These are phyloP conservation scores for Aquilaria agallochum DNA, from an alignment of 441 rosid species.

Conservation along the genomic window DNA sequence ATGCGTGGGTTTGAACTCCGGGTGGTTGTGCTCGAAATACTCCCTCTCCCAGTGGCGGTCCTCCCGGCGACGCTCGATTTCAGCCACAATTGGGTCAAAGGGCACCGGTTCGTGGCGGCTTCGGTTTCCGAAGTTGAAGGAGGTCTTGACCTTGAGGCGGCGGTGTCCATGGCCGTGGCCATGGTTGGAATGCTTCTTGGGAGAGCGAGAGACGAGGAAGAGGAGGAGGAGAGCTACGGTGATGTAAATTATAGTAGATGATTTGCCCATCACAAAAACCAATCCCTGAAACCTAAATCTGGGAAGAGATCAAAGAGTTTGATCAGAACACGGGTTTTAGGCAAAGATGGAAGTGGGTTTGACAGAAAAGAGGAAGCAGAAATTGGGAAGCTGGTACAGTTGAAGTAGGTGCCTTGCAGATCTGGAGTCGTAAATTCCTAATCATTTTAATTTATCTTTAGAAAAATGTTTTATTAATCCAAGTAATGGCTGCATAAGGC, in stretches of 20 bases:
- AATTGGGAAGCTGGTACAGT: not conserved
- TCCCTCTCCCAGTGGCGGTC: slow-evolving; percentile 86
- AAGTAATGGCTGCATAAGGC: too few relatives aligned
- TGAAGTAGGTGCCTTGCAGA: too few relatives aligned
- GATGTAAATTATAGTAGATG: slow-evolving; percentile 52
- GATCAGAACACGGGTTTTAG: not conserved
- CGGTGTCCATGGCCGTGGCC: slow-evolving; percentile 58
- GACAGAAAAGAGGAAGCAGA: not conserved
- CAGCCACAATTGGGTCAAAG: slow-evolving; percentile 87
- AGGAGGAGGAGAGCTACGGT: slow-evolving; percentile 59
- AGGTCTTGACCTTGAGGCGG: slow-evolving; percentile 71
- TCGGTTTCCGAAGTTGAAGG: slow-evolving; percentile 46
- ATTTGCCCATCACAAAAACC: slow-evolving; percentile 40
- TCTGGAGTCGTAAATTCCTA: too few relatives aligned
- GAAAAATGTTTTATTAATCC: too few relatives aligned
- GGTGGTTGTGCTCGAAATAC: slow-evolving; percentile 60
- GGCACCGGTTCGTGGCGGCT: slow-evolving; percentile 56
- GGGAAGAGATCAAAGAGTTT: slow-evolving; percentile 9
- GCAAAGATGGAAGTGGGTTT: not conserved
- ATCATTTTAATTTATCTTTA: too few relatives aligned
- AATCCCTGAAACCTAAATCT: not conserved
- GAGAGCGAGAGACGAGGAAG: slow-evolving; percentile 64
- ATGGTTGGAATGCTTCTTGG: slow-evolving; percentile 34
- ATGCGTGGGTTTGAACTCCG: slow-evolving; percentile 31
- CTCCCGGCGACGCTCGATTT: slow-evolving; percentile 85